Conservation (phyloP, 768 basidiomycete species). For the Calocybe indica region DNA sequence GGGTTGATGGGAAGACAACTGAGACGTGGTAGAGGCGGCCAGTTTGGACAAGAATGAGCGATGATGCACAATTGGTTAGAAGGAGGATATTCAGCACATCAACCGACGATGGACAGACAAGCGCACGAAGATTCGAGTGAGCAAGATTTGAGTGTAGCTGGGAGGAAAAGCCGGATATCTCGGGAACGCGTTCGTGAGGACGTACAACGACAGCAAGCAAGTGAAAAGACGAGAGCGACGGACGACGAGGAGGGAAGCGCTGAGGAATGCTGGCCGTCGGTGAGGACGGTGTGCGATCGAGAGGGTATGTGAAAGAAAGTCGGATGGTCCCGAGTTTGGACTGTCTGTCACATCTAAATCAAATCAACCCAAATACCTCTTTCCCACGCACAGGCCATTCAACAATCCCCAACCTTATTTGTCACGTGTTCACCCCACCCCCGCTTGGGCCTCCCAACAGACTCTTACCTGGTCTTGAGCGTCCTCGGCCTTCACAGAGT, state of each 20-base stretch:
- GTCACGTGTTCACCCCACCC: conserved; percentile 24
- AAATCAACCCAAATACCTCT: conserved; percentile 30
- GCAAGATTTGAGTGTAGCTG: conserved; percentile 18
- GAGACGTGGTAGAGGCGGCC: conserved; percentile 41
- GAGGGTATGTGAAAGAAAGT: conserved; percentile 45
- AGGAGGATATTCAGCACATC: conserved; percentile 20
- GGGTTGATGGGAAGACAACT: conserved; percentile 31
- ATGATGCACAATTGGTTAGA: conserved; percentile 8
- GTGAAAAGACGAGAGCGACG: conserved; percentile 5
- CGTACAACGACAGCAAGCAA: conserved; percentile 12
- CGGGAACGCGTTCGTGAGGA: conserved; percentile 7
- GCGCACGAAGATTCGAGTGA: conserved; percentile 9
- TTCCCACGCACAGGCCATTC: conserved; percentile 46
- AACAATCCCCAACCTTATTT: conserved; percentile 30
- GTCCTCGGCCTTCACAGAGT: not conserved
- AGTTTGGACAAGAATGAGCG: conserved; percentile 35
- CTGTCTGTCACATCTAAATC: conserved; percentile 38
- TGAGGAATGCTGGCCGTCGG: conserved; percentile 13
- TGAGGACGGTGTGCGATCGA: conserved; percentile 36
- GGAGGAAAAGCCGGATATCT: conserved; percentile 12
- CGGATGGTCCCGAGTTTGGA: conserved; percentile 39
- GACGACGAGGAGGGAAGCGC: conserved; percentile 15
- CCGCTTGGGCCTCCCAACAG: conserved; percentile 1
- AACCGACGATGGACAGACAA: conserved; percentile 17
- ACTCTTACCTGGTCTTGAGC: not conserved